These are phyloP conservation scores for Penicillium sp. DNA, from an alignment of 2,329 filamentous ascomycete species.

Conservation along the genomic window DNA sequence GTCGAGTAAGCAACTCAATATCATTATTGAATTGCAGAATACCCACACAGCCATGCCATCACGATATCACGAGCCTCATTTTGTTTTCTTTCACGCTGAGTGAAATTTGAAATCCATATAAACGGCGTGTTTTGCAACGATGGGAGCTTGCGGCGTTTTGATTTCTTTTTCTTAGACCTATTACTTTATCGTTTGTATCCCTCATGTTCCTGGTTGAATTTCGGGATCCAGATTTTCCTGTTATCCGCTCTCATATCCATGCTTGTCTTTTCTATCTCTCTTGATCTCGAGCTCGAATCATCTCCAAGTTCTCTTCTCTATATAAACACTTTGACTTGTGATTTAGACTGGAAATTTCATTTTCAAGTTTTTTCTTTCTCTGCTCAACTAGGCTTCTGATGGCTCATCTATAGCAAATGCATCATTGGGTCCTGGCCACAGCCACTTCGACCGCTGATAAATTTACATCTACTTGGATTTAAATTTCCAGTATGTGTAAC, in stretches of 20 bases:
- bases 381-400: not conserved
- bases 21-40: constrained; percentile 4
- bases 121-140: not conserved
- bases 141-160: not conserved
- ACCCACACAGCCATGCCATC: constrained; percentile 17
- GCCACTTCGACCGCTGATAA: no score
- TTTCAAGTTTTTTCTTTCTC: no score
- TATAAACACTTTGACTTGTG: not conserved
- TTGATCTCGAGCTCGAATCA: not conserved
- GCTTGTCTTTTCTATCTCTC: not conserved
- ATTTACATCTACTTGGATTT: no score
- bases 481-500: no score
- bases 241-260: constrained; percentile 20
- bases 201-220: constrained; percentile 11
- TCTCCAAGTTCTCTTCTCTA: not conserved
- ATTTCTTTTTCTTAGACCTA: not conserved
- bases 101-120: not conserved
- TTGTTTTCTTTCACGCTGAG: not conserved
- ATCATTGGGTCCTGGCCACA: no score
- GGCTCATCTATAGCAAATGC: no score
- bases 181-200: constrained; percentile 7
- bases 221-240: constrained; percentile 15
- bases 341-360: not conserved
- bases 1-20: constrained; percentile 54
- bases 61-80: constrained; percentile 1